Evolutionary conservation across 139 green algal genomes (phyloP).

Genomic region (Astrephomene gubernaculifera): DNA sequence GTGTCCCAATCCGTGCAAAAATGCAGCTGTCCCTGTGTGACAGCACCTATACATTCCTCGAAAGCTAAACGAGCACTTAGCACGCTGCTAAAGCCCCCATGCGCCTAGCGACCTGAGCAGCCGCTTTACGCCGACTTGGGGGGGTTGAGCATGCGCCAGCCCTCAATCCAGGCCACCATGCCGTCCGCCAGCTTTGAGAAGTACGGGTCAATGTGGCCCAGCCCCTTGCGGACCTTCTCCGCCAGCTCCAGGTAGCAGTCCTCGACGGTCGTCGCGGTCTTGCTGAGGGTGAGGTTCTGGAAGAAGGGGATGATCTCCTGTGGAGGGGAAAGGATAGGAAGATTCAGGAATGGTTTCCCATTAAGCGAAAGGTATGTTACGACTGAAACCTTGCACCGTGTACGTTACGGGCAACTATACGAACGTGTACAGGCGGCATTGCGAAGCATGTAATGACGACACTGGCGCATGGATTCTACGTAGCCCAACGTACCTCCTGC

Average conservation of each 20-base stretch:
- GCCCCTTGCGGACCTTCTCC: constrained; percentile 85
- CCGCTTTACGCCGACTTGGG: constrained; percentile 38
- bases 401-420: too few species aligned
- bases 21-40: too few species aligned
- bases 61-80: too few species aligned
- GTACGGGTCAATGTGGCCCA: constrained; percentile 93
- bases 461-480: too few species aligned
- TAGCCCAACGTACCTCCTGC: constrained; percentile 82
- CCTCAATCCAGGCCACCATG: constrained; percentile 92
- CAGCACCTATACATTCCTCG: too few species aligned
- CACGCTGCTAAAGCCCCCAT: too few species aligned
- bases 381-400: too few species aligned
- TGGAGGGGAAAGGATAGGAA: constrained; percentile 43
- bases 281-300: constrained; percentile 81
- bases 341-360: not conserved
- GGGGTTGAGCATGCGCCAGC: constrained; percentile 86
- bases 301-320: constrained; percentile 97
- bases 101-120: too few species aligned
- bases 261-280: constrained; percentile 59
- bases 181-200: constrained; percentile 95
- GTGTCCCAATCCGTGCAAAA: too few species aligned
- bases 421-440: too few species aligned
- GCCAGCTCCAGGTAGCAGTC: constrained; percentile 91
- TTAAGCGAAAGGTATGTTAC: too few species aligned
- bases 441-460: too few species aligned